Evolutionary conservation across 2,329 filamentous ascomycete species (phyloP), one percentile per base, ranked within the genome.

Genomic region (Penicillium janthinellum): DNA sequence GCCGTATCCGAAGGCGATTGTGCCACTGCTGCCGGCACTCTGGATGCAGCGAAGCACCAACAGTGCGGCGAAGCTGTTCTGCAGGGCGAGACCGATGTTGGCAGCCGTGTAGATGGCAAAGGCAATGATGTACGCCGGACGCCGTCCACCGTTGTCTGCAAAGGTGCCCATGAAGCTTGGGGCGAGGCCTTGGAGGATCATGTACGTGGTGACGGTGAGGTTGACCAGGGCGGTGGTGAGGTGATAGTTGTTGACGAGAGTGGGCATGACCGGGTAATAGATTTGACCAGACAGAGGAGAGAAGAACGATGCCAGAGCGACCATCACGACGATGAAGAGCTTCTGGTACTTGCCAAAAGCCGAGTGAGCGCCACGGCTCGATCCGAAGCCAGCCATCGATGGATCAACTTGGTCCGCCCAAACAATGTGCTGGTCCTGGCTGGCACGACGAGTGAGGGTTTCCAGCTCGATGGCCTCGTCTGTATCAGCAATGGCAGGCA

Each of bases 251-350:
- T 56, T 31, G 6, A 66, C 64, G 34, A 72, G 59, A 3, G 64
- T 66, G 22, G 60, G 61, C 57, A 72, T 66, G 20, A 68, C 66
- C 0, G 70, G 70, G 58, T 68, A 72, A 50, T 72, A 72, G 28
- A 72, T 72, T 55, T 77, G 75, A 5, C 75, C 72, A 1, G 74
- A 74, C 0, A 81, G 66, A 2, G 76, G 77, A 4, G 75, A 77
- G 64, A 80, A 79, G 58, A 80, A 75, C 4, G 74, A 76, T 10
- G 73, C 77, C 53, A 77, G 69, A 2, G 73, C 68, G 14, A 76
- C 73, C 71, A 78, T 75, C 50, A 69, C 60, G 31, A 77, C 68
- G 12, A 78, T 77, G 59, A 75, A 72, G 48, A 67, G 61, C 59
- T 75, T 78, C 54, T 77, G 65, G 34, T 63, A 44, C 25, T 59